phyloP scores from a whole-genome alignment of 2,329 filamentous ascomycete species.

The Sarocladium oryzae region DNA sequence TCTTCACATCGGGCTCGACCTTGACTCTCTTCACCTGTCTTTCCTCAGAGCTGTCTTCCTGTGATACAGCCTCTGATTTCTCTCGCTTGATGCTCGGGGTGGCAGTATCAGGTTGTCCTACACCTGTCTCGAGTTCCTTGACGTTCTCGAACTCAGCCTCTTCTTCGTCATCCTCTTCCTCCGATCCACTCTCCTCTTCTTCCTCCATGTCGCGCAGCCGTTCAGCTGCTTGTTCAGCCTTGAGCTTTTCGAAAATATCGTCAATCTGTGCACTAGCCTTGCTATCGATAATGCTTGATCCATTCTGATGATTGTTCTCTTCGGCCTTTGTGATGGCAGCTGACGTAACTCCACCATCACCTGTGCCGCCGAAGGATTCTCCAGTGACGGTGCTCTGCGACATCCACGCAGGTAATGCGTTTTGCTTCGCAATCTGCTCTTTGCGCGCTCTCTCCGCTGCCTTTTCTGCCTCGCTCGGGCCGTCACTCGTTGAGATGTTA shows the following conservation, averaged over 20 bases:
- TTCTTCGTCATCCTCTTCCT: constrained; percentile 22
- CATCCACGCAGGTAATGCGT: constrained; percentile 66
- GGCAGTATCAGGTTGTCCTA: constrained; percentile 24
- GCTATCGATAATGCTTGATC: constrained; percentile 33
- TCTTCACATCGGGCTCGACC: constrained; percentile 45
- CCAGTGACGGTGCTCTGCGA: constrained; percentile 62
- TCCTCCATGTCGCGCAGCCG: constrained; percentile 20
- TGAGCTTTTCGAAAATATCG: constrained; percentile 61
- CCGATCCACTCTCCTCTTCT: constrained; percentile 12
- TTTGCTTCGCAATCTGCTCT: constrained; percentile 60
- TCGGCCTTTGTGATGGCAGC: constrained; percentile 32
- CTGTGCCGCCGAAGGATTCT: constrained; percentile 40
- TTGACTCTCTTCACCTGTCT: constrained; percentile 54
- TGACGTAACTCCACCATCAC: neutral
- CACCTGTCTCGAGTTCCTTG: constrained; percentile 29
- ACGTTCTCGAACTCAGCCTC: constrained; percentile 44
- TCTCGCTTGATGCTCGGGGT: constrained; percentile 29
- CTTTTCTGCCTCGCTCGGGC: constrained; percentile 60
- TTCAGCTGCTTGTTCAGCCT: constrained; percentile 48
- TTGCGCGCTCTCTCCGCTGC: constrained; percentile 58
- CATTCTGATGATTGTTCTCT: constrained; percentile 38
- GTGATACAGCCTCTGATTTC: constrained; percentile 20
- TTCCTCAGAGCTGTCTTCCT: constrained; percentile 30
- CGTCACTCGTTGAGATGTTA: constrained; percentile 59
- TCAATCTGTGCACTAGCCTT: constrained; percentile 54